These are phyloP conservation scores for Phyllostachys edulis DNA, from an alignment of 176 grass and related monocot genomes.

Conservation along the genomic window DNA sequence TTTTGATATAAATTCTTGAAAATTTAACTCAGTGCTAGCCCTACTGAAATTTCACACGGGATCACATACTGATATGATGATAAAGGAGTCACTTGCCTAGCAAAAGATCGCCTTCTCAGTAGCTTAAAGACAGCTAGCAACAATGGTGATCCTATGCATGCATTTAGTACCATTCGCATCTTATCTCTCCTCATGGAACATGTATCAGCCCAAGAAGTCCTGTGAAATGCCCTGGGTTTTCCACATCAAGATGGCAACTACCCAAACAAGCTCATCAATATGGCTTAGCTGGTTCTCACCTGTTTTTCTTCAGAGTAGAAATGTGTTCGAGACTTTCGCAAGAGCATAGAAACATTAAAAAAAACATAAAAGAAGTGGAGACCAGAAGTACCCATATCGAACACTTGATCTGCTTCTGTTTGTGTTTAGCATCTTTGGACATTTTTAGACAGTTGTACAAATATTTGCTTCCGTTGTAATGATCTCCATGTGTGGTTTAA, in stretches of 20 bases:
- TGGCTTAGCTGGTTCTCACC: neutral
- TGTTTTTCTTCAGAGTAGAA: neutral
- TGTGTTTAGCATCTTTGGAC: neutral
- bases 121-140: neutral
- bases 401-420: neutral
- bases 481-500: neutral
- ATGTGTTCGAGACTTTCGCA: neutral
- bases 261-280: neutral
- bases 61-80: neutral
- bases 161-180: neutral
- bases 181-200: neutral
- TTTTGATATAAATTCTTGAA: neutral
- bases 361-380: neutral
- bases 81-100: neutral
- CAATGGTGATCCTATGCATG: constrained; percentile 6
- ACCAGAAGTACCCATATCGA: neutral
- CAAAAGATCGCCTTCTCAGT: neutral
- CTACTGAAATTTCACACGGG: neutral
- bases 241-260: neutral
- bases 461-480: neutral
- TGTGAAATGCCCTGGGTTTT: neutral
- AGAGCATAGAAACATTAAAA: neutral
- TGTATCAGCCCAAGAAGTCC: neutral
- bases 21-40: neutral
- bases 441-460: neutral